These are phyloP conservation scores for Tricholoma saponaceum DNA, from an alignment of 768 basidiomycete species.

Conservation along the genomic window DNA sequence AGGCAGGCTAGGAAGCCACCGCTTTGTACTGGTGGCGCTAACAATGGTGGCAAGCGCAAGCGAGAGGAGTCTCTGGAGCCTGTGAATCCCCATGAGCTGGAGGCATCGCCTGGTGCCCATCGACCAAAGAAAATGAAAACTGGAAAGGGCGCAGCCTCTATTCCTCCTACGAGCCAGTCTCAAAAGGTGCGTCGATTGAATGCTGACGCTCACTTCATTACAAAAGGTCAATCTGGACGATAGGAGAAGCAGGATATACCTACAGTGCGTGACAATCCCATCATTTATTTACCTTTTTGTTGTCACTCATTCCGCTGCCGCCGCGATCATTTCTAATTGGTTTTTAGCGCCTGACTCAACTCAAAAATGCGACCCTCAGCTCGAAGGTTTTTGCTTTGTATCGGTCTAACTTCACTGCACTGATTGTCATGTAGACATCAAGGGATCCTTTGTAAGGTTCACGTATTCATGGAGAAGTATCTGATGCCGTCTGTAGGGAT, in stretches of 20 bases:
- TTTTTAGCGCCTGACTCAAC: neutral
- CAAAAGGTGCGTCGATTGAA: neutral
- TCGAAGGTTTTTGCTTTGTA: neutral
- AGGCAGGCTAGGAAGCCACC: neutral
- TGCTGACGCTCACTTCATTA: neutral
- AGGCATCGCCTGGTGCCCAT: neutral
- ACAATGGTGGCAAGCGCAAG: neutral
- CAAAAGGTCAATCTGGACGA: too few relatives aligned
- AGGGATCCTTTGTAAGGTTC: neutral
- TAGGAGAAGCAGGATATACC: too few relatives aligned
- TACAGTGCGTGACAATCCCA: too few relatives aligned
- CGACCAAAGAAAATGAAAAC: neutral
- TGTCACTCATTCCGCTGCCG: neutral
- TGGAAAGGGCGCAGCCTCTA: neutral
- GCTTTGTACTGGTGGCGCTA: neutral
- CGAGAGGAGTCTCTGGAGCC: neutral
- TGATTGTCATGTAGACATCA: neutral
- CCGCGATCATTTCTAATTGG: neutral
- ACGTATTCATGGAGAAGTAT: neutral
- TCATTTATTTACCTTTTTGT: too few relatives aligned
- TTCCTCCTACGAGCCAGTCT: neutral
- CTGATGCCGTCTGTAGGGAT: neutral
- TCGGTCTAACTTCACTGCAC: neutral
- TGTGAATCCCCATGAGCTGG: neutral
- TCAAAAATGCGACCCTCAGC: neutral